These are phyloP conservation scores for Boletus subcaerulescens DNA, from an alignment of 768 basidiomycete species.

Conservation along the genomic window DNA sequence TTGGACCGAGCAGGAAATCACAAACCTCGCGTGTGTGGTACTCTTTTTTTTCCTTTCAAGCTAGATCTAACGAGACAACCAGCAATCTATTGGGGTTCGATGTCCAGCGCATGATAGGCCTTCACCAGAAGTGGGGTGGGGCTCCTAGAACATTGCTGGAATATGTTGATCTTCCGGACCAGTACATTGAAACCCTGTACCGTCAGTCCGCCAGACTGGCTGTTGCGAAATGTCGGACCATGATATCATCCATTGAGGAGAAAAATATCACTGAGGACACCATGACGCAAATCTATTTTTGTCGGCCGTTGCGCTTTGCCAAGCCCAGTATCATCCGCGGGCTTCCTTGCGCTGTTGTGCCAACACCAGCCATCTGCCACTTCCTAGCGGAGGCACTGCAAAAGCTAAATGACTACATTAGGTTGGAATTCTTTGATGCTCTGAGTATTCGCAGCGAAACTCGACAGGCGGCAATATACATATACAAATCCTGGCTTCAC, in stretches of 20 bases:
- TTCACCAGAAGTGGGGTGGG: neutral
- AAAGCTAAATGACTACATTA: fast-evolving
- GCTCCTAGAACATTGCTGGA: neutral
- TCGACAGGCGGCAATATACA: neutral
- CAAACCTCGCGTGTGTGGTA: neutral
- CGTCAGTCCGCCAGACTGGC: neutral
- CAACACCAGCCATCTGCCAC: neutral
- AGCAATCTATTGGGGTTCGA: neutral
- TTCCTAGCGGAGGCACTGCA: neutral
- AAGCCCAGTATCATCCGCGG: fast-evolving
- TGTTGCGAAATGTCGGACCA: neutral
- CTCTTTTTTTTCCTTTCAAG: neutral
- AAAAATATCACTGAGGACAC: neutral
- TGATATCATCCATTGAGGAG: no score
- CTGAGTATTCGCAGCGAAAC: neutral
- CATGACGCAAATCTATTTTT: neutral
- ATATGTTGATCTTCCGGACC: fast-evolving
- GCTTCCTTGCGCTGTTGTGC: neutral
- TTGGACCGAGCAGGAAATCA: neutral
- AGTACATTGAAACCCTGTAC: neutral
- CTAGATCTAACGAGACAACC: neutral
- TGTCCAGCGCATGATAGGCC: neutral
- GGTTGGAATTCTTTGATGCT: neutral
- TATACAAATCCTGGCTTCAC: neutral
- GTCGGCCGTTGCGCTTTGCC: neutral